These are phyloP conservation scores for Dryadomyces quercus-mongolicae DNA, from an alignment of 2,329 filamentous ascomycete species.

Conservation along the genomic window DNA sequence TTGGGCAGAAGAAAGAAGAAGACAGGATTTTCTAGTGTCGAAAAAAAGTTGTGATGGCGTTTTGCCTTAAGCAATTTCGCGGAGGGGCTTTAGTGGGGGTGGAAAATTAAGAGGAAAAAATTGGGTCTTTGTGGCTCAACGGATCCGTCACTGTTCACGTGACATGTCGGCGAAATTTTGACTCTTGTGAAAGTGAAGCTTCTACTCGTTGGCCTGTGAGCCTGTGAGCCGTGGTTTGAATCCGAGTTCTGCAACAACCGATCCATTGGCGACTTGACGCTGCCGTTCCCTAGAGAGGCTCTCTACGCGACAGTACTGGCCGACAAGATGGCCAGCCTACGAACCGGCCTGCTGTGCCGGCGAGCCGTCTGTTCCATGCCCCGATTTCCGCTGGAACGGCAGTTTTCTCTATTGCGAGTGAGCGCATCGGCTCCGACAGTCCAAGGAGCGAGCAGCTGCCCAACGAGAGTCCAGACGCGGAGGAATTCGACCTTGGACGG, in stretches of 20 bases:
- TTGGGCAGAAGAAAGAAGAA: constrained; percentile 13
- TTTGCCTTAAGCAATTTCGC: constrained; percentile 1
- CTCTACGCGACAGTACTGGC: too few species aligned
- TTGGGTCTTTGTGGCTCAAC: not conserved
- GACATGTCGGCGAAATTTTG: not conserved
- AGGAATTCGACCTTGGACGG: not conserved
- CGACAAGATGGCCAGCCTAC: constrained; percentile 13
- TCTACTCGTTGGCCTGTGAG: too few species aligned
- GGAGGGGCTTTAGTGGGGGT: constrained; percentile 9
- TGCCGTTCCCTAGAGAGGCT: too few species aligned
- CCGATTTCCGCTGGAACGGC: constrained; percentile 8
- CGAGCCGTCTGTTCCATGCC: not conserved
- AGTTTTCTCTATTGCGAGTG: constrained; percentile 7
- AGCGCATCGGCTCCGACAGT: too few species aligned
- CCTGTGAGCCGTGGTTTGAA: too few species aligned
- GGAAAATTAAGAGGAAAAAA: constrained; percentile 3
- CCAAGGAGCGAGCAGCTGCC: not conserved
- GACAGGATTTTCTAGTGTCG: constrained; percentile 11
- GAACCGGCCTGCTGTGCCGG: constrained; percentile 5
- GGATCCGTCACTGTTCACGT: not conserved
- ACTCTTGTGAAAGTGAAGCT: too few species aligned
- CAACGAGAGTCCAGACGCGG: not conserved
- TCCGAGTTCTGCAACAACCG: too few species aligned
- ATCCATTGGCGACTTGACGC: not conserved
- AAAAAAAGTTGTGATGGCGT: constrained; percentile 9